These are phyloP conservation scores for Ricinus communis DNA, from an alignment of 345 rosid genomes.

Conservation along the genomic window DNA sequence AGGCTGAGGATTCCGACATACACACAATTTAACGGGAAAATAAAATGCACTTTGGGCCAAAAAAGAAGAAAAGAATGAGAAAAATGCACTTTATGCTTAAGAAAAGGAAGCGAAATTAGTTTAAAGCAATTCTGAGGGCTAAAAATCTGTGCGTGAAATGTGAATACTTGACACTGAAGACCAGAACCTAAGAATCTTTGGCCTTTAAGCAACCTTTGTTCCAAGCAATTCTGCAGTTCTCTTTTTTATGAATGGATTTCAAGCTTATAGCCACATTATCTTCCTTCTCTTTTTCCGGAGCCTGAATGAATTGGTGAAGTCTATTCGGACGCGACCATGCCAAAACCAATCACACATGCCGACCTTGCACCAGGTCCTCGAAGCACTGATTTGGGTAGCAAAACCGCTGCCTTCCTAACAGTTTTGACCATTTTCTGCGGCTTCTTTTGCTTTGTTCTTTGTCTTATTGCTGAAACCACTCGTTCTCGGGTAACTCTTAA, in stretches of 20 bases:
- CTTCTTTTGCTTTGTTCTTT: conserved; percentile 70
- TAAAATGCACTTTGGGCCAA: not conserved
- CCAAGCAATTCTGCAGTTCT: conserved; percentile 68
- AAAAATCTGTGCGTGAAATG: conserved; percentile 4
- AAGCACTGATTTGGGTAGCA: conserved; percentile 68
- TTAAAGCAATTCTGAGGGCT: not conserved
- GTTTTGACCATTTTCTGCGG: conserved; percentile 67
- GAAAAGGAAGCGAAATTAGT: not conserved
- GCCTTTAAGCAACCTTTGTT: conserved; percentile 87
- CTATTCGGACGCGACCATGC: conserved; percentile 26
- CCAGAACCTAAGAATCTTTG: conserved; percentile 60
- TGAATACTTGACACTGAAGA: conserved; percentile 34
- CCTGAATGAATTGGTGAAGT: conserved; percentile 19
- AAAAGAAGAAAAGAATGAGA: not conserved
- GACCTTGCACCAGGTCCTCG: conserved; percentile 65
- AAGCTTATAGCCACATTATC: not conserved
- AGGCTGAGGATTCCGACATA: not conserved
- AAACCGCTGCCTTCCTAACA: conserved; percentile 47
- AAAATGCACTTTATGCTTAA: not conserved
- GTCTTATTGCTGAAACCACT: conserved; percentile 85
- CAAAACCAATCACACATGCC: conserved; percentile 74
- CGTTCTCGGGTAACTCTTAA: conserved; percentile 63
- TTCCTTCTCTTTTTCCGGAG: conserved; percentile 3
- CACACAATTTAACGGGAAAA: not conserved
- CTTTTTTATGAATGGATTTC: conserved; percentile 14